phyloP scores from a whole-genome alignment of 108 stramenopile species.

The Stephanodiscus minutulus region DNA sequence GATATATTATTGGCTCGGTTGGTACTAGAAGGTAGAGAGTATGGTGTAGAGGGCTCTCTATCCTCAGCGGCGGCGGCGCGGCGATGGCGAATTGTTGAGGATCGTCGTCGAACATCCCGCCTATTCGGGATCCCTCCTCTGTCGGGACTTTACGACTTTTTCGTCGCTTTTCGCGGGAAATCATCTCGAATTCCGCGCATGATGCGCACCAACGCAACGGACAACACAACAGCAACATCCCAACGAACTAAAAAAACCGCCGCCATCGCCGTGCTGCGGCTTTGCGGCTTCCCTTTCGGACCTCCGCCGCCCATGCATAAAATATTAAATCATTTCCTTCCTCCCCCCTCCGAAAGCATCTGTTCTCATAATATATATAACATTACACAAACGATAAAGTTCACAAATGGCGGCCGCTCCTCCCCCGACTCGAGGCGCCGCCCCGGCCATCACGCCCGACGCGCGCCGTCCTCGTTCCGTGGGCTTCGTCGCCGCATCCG shows the following conservation, averaged over 20 bases:
- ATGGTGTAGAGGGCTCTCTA: no score
- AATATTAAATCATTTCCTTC: no score
- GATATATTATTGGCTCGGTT: no score
- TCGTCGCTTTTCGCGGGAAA: no score
- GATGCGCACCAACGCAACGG: neutral
- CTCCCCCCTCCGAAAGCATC: no score
- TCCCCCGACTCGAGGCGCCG: neutral
- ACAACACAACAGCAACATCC: no score
- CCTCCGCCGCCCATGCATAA: no score
- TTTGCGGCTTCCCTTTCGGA: no score
- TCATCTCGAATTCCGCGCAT: neutral
- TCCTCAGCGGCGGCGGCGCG: no score
- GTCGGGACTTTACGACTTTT: neutral
- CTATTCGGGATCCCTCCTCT: neutral
- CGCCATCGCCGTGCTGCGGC: neutral
- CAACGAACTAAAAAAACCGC: constrained; percentile 1
- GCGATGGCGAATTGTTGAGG: constrained; percentile 8
- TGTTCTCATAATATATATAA: neutral
- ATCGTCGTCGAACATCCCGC: neutral
- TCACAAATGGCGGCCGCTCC: constrained; percentile 1
- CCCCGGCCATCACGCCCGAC: constrained; percentile 31
- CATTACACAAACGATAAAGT: no score
- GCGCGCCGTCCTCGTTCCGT: neutral
- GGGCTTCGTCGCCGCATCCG: neutral
- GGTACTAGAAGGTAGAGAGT: no score